phyloP scores from a whole-genome alignment of 805 yeast species.

The Clavispora santaluciae region DNA sequence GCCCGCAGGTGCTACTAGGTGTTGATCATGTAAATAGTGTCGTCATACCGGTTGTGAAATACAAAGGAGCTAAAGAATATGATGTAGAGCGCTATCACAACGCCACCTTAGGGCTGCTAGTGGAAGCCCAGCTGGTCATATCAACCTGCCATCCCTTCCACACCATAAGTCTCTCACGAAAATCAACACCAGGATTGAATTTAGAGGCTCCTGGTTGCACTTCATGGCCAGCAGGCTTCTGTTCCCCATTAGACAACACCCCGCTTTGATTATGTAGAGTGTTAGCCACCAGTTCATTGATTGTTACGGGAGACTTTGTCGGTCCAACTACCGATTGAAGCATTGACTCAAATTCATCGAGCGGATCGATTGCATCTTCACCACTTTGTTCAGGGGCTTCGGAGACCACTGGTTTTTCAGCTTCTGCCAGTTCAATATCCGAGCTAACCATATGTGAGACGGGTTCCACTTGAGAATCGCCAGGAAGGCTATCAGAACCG shows the following conservation, averaged over 20 bases:
- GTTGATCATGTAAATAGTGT: slow-evolving; percentile 8
- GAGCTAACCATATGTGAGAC: too few relatives aligned
- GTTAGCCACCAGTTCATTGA: not conserved
- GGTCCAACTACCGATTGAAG: not conserved
- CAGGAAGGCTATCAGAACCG: too few relatives aligned
- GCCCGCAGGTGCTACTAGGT: not conserved
- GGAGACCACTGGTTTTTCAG: too few relatives aligned
- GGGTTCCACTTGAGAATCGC: too few relatives aligned
- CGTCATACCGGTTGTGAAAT: slow-evolving; percentile 1
- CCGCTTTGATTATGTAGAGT: not conserved
- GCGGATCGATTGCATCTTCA: not conserved
- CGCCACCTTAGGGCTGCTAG: slow-evolving; percentile 36
- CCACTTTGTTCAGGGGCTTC: too few relatives aligned
- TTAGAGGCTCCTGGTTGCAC: slow-evolving; percentile 19
- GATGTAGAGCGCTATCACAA: slow-evolving; percentile 12
- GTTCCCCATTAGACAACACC: too few relatives aligned
- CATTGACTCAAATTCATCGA: not conserved
- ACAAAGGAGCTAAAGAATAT: not conserved
- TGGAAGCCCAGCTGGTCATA: slow-evolving; percentile 77
- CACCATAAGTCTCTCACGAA: slow-evolving; percentile 53
- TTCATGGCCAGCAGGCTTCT: too few relatives aligned
- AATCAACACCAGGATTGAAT: slow-evolving; percentile 39
- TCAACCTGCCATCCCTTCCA: slow-evolving; percentile 88
- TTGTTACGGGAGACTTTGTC: not conserved
- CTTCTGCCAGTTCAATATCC: too few relatives aligned